Base-by-base conservation (phyloP, 2,329 filamentous ascomycete species). In the Didymella sp. region DNA sequence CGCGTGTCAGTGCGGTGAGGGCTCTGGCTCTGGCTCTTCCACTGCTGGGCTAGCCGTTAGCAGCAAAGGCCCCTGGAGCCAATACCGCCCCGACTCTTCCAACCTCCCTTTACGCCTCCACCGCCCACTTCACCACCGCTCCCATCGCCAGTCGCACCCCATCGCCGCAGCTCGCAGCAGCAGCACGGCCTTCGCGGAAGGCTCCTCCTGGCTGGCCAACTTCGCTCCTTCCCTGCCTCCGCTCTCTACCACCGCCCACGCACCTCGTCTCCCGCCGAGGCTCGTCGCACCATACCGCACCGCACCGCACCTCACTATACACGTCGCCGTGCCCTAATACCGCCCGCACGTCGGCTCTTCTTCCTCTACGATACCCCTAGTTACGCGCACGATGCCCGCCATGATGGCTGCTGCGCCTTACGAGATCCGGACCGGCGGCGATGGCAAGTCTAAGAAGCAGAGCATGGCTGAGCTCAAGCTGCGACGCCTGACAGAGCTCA, bases 391-490 rank as follows among this genome's bases (percentile, higher is more conserved):
- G 17, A 65, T 67, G 64, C 60, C 66, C 62, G 73, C 58, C 64
- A 79, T 69, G 65, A 87, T 87, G 84, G 82, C 85, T 70, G 75
- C 84, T 59, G 76, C 84, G 62, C 82, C 85, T 57, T 89, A 89
- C 78, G 86, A 88, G 76, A 82, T 87, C 69, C 85, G 86, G 76
- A 83, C 83, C 59, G 86, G 85, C 66, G 85, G 85, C 67, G 85
- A 87, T 74, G 81, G 84, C 68, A 87, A 85, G 85, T 96, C 93
- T 83, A 98, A 96, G 83, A 97, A 97, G 84, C 95, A 98, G 82
- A 96, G 92, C 77, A 98, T 99, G 91, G 94, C 94, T 69, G 95
- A 99, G 78, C 86, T 99, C 65, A 99, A 99, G 85, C 87, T 98
- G 73, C 89, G 95, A 73, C 90, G 95, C 65, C 84, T 99, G 79